phyloP scores from a whole-genome alignment of 441 rosid genomes.

The Pelargonium myrrhifolium region DNA sequence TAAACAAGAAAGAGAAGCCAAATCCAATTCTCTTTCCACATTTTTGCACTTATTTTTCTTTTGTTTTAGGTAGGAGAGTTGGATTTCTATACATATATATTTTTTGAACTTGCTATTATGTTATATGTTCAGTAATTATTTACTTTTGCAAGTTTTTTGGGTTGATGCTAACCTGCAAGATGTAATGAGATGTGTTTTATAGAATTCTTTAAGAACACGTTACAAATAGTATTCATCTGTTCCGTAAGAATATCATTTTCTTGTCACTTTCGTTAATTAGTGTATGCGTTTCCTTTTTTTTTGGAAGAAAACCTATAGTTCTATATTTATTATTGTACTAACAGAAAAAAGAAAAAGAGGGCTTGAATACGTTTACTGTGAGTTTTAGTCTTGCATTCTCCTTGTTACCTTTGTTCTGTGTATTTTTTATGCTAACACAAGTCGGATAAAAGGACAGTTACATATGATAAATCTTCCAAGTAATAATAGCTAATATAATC shows the following conservation, averaged over 20 bases:
- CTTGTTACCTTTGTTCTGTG: background rate
- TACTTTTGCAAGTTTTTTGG: constrained; percentile 12
- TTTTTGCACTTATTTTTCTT: constrained; percentile 27
- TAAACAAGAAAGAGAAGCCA: constrained; percentile 25
- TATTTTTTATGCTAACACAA: constrained; percentile 11
- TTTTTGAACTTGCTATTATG: constrained; percentile 1
- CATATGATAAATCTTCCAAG: constrained; percentile 7
- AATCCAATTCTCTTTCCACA: constrained; percentile 26
- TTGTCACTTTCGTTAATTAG: background rate
- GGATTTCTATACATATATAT: constrained; percentile 13
- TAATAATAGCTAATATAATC: constrained; percentile 4
- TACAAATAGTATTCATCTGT: constrained; percentile 11
- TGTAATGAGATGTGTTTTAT: constrained; percentile 17
- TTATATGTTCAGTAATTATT: constrained; percentile 10
- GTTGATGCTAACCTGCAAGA: background rate
- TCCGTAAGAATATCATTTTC: constrained; percentile 10
- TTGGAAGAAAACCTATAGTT: no score
- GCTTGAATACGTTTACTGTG: no score
- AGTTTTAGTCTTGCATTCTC: no score
- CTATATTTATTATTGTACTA: no score
- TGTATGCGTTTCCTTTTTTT: no score
- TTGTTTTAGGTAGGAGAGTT: constrained; percentile 20
- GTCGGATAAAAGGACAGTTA: constrained; percentile 16
- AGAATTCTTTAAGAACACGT: constrained; percentile 19
- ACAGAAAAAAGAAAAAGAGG: no score